Evolutionary conservation across 176 grass and related monocot genomes (phyloP).

Genomic region (Juncus inflexus): DNA sequence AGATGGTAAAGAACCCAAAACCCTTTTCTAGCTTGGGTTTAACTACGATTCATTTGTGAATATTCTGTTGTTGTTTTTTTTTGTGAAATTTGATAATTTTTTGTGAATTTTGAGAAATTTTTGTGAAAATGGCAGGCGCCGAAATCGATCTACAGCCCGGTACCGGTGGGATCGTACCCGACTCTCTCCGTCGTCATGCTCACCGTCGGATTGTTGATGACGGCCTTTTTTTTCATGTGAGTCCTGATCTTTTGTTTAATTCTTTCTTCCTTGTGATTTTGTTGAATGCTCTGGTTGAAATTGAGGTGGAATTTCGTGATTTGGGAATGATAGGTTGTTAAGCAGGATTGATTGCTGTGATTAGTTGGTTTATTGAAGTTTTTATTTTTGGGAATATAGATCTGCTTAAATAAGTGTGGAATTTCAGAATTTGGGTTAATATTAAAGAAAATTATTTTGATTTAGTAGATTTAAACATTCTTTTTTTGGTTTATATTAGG

Average conservation of each 20-base stretch:
- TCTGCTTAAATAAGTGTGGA: too few relatives aligned
- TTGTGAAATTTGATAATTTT: neutral
- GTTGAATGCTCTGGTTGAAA: neutral
- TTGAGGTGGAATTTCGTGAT: neutral
- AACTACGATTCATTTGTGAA: too few relatives aligned
- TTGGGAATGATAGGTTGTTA: neutral
- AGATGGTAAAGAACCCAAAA: constrained; percentile 14
- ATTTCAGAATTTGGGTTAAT: constrained; percentile 6
- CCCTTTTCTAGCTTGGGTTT: neutral
- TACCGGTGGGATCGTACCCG: constrained; percentile 81
- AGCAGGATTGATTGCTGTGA: neutral
- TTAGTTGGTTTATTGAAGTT: neutral
- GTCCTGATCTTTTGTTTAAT: neutral
- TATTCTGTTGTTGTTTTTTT: too few relatives aligned
- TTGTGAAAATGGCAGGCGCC: constrained; percentile 46
- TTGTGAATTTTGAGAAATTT: neutral
- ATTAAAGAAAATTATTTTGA: neutral
- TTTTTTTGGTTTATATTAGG: neutral
- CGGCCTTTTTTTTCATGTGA: constrained; percentile 95
- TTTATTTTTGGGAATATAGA: neutral
- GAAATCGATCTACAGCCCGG: constrained; percentile 85
- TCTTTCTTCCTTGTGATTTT: neutral
- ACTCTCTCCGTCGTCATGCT: constrained; percentile 62
- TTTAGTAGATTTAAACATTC: neutral
- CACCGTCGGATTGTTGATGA: constrained; percentile 61